Percentiles rank a stretch among this genome's conserved stretches.
These are phyloP conservation scores for Yamadazyma takamatsuzukensis DNA, from an alignment of 805 yeast species.

Conservation along the genomic window DNA sequence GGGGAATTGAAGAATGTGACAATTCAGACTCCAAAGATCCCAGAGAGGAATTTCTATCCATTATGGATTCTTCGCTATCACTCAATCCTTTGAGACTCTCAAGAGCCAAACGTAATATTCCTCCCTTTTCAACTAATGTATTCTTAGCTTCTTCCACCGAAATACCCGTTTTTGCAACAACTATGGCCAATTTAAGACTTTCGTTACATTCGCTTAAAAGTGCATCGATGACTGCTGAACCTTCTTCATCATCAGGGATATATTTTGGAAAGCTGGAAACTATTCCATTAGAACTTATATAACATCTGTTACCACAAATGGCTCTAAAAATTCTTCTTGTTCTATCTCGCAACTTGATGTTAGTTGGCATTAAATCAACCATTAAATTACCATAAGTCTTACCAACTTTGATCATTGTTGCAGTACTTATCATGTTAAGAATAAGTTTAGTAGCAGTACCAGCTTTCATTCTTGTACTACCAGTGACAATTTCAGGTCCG, in stretches of 20 bases:
- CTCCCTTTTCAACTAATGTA: background rate
- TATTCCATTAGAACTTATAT: background rate
- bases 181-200: constrained; percentile 1
- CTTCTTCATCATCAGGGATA: background rate
- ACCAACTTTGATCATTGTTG: constrained; percentile 2
- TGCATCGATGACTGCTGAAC: background rate
- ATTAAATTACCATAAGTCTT: constrained; percentile 5
- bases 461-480: constrained; percentile 4
- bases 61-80: too few species aligned
- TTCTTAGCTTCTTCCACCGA: background rate
- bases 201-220: background rate
- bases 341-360: constrained; percentile 2
- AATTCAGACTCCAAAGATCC: background rate
- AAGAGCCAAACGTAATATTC: constrained; percentile 1
- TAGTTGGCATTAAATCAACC: constrained; percentile 6
- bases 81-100: background rate
- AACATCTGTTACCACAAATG: background rate
- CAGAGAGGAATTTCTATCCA: too few species aligned
- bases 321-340: constrained; percentile 3
- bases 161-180: constrained; percentile 2
- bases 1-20: background rate
- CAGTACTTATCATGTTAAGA: constrained; percentile 2
- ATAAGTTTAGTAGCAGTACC: constrained; percentile 5
- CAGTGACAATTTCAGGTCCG: constrained; percentile 3
- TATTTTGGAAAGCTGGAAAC: too few species aligned